These are phyloP conservation scores for Mortierella sp. DNA, from an alignment of 371 early-diverging fungal species.

Conservation along the genomic window DNA sequence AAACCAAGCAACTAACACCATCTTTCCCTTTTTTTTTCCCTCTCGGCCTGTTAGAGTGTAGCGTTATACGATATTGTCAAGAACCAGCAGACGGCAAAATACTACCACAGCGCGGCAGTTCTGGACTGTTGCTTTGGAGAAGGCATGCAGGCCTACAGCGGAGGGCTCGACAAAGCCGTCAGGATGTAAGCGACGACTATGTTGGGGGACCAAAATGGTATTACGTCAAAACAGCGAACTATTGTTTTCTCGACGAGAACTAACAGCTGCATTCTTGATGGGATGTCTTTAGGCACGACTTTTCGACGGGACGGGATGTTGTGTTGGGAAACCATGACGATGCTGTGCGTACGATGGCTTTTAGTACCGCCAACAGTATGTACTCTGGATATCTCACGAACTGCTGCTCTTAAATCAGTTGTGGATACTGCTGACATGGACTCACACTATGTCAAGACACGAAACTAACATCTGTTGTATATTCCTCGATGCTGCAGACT, in stretches of 20 bases:
- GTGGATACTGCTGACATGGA: too few species aligned
- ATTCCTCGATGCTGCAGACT: constrained; percentile 55
- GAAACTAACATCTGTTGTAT: constrained; percentile 17
- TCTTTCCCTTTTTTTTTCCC: background rate
- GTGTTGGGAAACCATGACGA: constrained; percentile 72
- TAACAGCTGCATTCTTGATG: too few species aligned
- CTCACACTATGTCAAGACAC: too few species aligned
- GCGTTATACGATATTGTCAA: constrained; percentile 83
- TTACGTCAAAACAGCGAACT: background rate
- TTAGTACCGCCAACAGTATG: constrained; percentile 67
- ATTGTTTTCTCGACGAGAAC: background rate
- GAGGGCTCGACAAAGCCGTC: constrained; percentile 77
- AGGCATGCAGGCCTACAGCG: constrained; percentile 69
- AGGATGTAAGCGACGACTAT: constrained; percentile 62
- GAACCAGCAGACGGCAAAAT: constrained; percentile 68
- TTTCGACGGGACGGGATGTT: constrained; percentile 61
- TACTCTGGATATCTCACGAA: constrained; percentile 1
- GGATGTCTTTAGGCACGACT: constrained; percentile 62
- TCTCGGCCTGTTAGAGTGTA: constrained; percentile 66
- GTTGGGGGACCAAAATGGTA: too few species aligned
- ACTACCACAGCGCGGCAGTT: constrained; percentile 77
- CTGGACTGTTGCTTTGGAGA: constrained; percentile 81
- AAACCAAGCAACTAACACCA: background rate
- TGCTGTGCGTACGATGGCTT: constrained; percentile 75
- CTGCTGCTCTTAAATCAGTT: background rate